Evolutionary conservation across 202 grass and related monocot species (phyloP).

Genomic region (Miscanthus sacchariflorus): DNA sequence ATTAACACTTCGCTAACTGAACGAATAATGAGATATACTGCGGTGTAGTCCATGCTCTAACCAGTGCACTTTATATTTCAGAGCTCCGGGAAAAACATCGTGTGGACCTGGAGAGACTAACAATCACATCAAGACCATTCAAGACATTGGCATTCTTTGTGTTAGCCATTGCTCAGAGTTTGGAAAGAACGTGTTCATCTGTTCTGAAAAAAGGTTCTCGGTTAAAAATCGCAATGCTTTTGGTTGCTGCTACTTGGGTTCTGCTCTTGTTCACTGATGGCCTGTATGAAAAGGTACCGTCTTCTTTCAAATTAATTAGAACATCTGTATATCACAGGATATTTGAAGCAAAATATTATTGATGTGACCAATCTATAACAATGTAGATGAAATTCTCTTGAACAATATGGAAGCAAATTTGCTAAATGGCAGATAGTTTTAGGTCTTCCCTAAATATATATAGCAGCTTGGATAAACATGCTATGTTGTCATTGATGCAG

Average conservation of each 20-base stretch:
- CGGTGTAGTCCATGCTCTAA: constrained; percentile 36
- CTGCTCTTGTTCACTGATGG: constrained; percentile 60
- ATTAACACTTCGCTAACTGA: not conserved
- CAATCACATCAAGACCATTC: constrained; percentile 65
- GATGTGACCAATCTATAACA: constrained; percentile 21
- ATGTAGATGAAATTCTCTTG: constrained; percentile 24
- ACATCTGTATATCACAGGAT: not conserved
- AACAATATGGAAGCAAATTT: not conserved
- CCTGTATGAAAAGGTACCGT: constrained; percentile 75
- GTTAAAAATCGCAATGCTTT: constrained; percentile 54
- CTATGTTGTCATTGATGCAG: constrained; percentile 57
- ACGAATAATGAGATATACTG: constrained; percentile 22
- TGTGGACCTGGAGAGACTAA: constrained; percentile 63
- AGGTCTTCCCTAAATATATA: not conserved
- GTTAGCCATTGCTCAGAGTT: constrained; percentile 65
- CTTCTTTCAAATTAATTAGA: constrained; percentile 27
- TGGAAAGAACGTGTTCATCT: constrained; percentile 61
- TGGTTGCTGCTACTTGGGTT: constrained; percentile 48
- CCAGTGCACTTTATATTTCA: constrained; percentile 48
- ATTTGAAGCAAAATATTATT: constrained; percentile 18
- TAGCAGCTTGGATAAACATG: constrained; percentile 42
- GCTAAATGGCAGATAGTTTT: constrained; percentile 29
- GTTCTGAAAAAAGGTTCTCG: constrained; percentile 57
- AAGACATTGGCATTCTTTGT: constrained; percentile 70
- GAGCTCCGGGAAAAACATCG: constrained; percentile 70